Conservation (phyloP, 164 flowering plant genomes). For the Amborella trichopoda region DNA sequence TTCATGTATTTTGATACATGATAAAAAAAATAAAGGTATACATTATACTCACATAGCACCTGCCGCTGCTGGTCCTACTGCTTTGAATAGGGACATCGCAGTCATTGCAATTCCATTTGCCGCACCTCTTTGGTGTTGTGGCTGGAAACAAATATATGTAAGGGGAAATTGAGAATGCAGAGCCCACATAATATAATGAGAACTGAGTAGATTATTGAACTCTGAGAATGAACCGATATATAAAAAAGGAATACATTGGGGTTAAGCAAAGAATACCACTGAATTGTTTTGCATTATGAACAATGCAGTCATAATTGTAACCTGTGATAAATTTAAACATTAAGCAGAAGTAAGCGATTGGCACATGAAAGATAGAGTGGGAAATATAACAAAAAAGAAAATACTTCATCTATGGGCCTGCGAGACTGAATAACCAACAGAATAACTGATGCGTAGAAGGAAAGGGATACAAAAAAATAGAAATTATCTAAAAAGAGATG, state of each 20-base stretch:
- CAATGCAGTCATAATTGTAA: conserved; percentile 41
- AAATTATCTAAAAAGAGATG: not conserved
- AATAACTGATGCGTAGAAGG: not conserved
- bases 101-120: conserved; percentile 25
- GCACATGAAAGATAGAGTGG: not conserved
- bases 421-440: not conserved
- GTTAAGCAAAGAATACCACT: conserved; percentile 29
- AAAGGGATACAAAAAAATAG: not conserved
- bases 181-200: no score
- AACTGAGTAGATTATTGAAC: no score
- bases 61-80: conserved; percentile 47
- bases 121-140: conserved; percentile 13
- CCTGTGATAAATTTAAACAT: no score
- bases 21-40: no score
- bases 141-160: conserved; percentile 1
- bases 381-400: not conserved
- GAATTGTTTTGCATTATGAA: conserved; percentile 50
- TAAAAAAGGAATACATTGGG: not conserved
- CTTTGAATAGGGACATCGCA: conserved; percentile 45
- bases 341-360: no score
- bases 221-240: not conserved
- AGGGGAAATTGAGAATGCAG: not conserved
- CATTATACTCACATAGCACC: conserved; percentile 36
- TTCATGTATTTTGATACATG: no score
- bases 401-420: not conserved